Percentiles rank a stretch among this genome's conserved stretches.
Evolutionary conservation across 176 grass and related monocot genomes (phyloP).

Genomic region (Oryza meyeriana): DNA sequence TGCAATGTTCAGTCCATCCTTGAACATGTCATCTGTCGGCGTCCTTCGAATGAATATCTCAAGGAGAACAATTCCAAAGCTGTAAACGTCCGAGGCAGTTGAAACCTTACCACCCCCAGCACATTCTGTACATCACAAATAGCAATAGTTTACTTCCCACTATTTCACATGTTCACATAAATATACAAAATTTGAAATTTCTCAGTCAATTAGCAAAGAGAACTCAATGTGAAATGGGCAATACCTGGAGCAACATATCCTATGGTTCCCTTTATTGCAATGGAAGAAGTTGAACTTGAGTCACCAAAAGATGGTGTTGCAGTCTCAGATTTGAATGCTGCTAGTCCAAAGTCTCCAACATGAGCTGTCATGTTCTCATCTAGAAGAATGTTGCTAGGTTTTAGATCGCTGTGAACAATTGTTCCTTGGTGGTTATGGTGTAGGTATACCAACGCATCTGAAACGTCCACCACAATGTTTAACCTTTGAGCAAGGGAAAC

Average conservation of each 20-base stretch:
- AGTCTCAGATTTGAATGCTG: neutral
- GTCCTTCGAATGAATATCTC: conserved; percentile 14
- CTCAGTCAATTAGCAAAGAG: no score
- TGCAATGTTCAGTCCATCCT: conserved; percentile 7
- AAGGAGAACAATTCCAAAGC: conserved; percentile 11
- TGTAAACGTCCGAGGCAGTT: neutral
- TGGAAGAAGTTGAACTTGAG: neutral
- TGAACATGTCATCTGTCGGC: conserved; percentile 27
- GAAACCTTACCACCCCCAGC: neutral
- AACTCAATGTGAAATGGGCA: no score
- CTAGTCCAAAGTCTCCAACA: conserved; percentile 32
- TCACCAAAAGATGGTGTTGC: neutral
- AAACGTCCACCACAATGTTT: conserved; percentile 18
- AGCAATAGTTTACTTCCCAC: neutral
- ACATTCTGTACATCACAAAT: neutral
- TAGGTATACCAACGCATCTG: conserved; percentile 21
- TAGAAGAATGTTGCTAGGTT: conserved; percentile 34
- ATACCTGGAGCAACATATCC: conserved; percentile 45
- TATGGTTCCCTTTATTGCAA: conserved; percentile 7
- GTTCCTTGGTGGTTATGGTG: conserved; percentile 9
- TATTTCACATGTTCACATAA: no score
- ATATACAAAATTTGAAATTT: no score
- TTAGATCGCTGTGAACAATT: conserved; percentile 28
- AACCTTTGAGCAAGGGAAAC: conserved; percentile 22
- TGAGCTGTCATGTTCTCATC: neutral